Evolutionary conservation across 1,284 basidiomycete genomes (phyloP).

Genomic region (Puccinia novopanici): DNA sequence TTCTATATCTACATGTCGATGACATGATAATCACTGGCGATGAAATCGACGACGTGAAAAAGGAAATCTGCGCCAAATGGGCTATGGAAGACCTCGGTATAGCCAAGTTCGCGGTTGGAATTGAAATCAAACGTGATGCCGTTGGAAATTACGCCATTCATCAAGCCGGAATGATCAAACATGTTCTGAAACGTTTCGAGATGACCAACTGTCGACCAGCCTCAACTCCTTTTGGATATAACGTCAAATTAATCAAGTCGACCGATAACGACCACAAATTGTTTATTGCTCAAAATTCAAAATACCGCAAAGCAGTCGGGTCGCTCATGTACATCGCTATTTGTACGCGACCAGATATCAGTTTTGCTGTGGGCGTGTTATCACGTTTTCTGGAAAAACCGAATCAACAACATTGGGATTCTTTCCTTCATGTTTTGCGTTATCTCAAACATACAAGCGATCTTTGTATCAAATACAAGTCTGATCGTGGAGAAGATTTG

Average conservation of each 20-base stretch:
- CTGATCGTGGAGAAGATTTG: neutral
- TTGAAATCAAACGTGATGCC: neutral
- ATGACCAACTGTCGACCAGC: neutral
- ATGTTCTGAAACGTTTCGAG: neutral
- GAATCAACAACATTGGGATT: neutral
- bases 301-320: neutral
- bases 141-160: neutral
- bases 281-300: too few species aligned
- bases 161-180: neutral
- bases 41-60: neutral
- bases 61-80: neutral
- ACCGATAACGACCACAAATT: constrained; percentile 11
- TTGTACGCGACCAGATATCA: constrained; percentile 23
- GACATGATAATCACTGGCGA: neutral
- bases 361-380: constrained; percentile 12
- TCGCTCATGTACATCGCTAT: constrained; percentile 20
- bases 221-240: neutral
- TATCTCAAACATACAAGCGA: constrained; percentile 9
- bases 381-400: neutral
- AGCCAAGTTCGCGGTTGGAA: neutral
- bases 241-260: neutral
- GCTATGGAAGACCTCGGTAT: constrained; percentile 2
- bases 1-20: constrained; percentile 6
- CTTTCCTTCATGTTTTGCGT: neutral
- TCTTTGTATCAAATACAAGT: neutral